These are phyloP conservation scores for Kazachstania africana DNA, from an alignment of 805 yeast genomes.

Conservation along the genomic window DNA sequence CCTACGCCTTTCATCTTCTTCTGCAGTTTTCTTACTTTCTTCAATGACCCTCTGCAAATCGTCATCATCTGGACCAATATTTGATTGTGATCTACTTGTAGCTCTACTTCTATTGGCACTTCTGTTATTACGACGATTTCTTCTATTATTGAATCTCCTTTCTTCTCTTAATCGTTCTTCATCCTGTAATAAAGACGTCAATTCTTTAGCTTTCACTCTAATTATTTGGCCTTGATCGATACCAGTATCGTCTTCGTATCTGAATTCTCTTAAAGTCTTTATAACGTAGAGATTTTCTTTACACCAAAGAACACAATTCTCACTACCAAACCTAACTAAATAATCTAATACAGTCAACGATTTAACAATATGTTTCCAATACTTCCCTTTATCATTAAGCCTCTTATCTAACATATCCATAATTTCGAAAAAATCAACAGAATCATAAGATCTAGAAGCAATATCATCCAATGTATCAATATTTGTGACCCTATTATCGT, in stretches of 20 bases:
- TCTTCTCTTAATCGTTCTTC: conserved; percentile 70
- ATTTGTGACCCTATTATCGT: conserved; percentile 78
- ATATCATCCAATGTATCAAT: conserved; percentile 74
- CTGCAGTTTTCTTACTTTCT: conserved; percentile 69
- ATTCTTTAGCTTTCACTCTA: conserved; percentile 81
- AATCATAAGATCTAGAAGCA: conserved; percentile 58
- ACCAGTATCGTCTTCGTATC: conserved; percentile 64
- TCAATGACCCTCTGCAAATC: conserved; percentile 75
- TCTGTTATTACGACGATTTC: conserved; percentile 20
- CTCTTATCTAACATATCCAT: conserved; percentile 93
- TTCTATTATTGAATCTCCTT: conserved; percentile 33
- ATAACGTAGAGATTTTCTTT: conserved; percentile 78
- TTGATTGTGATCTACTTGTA: background rate
- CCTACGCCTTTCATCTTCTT: conserved; percentile 61
- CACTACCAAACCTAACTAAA: conserved; percentile 74
- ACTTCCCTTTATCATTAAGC: conserved; percentile 88
- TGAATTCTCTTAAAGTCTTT: conserved; percentile 85
- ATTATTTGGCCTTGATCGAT: conserved; percentile 81
- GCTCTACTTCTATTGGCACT: background rate
- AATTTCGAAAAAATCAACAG: conserved; percentile 68
- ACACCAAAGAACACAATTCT: conserved; percentile 84
- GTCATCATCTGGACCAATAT: conserved; percentile 40
- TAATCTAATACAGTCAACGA: conserved; percentile 82
- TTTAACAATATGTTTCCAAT: conserved; percentile 94
- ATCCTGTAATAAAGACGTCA: conserved; percentile 68